Conservation (phyloP, 495 filamentous ascomycete genomes). For the Acidiella bohemica region DNA sequence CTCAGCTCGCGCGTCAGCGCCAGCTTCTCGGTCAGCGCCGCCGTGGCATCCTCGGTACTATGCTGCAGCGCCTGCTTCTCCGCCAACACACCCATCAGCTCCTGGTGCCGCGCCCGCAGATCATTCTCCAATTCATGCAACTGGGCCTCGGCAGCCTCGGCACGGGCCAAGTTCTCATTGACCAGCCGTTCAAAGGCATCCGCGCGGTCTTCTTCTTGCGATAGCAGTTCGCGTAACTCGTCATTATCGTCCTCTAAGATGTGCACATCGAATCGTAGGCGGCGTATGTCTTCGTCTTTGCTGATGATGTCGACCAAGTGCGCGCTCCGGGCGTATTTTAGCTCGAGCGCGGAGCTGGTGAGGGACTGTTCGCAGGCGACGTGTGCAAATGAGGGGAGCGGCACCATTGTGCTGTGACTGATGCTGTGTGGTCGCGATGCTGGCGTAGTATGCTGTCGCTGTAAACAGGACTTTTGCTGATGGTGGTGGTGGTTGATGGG, state of each 20-base stretch:
- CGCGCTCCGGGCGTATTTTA: conserved; percentile 47
- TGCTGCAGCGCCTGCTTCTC: conserved; percentile 52
- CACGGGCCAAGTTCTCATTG: conserved; percentile 42
- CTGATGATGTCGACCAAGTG: conserved; percentile 45
- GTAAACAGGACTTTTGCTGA: background rate
- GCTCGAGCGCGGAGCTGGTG: conserved; percentile 42
- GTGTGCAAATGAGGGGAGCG: conserved; percentile 3
- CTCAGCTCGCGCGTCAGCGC: conserved; percentile 58
- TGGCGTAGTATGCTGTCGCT: background rate
- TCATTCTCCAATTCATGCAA: conserved; percentile 42
- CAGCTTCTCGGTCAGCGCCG: conserved; percentile 62
- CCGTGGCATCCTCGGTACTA: conserved; percentile 51
- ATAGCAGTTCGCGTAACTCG: conserved; percentile 45
- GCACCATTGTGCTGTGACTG: conserved; percentile 4
- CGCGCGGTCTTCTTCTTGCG: conserved; percentile 39
- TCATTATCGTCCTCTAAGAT: conserved; percentile 62
- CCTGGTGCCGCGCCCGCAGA: conserved; percentile 43
- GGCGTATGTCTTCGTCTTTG: conserved; percentile 54
- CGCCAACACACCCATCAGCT: conserved; percentile 48
- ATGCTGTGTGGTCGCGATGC: conserved; percentile 1
- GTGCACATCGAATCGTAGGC: conserved; percentile 49
- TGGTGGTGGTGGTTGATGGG: background rate
- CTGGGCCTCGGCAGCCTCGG: conserved; percentile 44
- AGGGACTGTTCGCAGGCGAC: conserved; percentile 30
- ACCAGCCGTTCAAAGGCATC: conserved; percentile 36